phyloP scores from a whole-genome alignment of 345 rosid species.

The Eucalyptus marginata region DNA sequence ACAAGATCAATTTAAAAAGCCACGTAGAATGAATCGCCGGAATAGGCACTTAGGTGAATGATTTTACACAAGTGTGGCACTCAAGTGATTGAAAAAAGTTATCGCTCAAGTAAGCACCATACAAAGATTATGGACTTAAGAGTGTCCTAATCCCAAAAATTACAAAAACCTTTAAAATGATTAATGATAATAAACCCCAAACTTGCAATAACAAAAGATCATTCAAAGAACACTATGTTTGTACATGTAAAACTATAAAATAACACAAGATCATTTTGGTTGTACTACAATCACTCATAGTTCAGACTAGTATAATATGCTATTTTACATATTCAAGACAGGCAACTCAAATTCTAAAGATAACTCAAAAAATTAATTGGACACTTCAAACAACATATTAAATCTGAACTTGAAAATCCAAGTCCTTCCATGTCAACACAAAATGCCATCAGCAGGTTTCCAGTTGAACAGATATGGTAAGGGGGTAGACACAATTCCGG shows the following conservation, averaged over 20 bases:
- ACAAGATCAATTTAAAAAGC: neutral
- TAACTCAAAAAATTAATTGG: neutral
- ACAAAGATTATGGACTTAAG: neutral
- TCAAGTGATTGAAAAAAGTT: neutral
- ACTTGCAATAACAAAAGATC: neutral
- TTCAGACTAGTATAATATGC: neutral
- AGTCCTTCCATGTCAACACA: neutral
- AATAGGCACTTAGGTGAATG: neutral
- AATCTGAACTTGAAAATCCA: neutral
- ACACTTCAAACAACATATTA: neutral
- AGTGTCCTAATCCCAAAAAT: neutral
- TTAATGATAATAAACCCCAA: neutral
- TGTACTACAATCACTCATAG: neutral
- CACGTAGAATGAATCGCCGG: neutral
- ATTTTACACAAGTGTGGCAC: neutral
- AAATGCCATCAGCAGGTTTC: neutral
- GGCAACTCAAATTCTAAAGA: neutral
- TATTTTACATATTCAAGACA: neutral
- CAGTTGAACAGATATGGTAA: neutral
- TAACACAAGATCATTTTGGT: neutral
- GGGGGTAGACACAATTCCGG: neutral
- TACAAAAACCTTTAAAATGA: neutral
- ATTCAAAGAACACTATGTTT: neutral
- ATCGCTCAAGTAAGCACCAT: neutral
- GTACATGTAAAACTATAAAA: neutral